These are phyloP conservation scores for Leccinum incarnatum DNA, from an alignment of 768 basidiomycete species.

Conservation along the genomic window DNA sequence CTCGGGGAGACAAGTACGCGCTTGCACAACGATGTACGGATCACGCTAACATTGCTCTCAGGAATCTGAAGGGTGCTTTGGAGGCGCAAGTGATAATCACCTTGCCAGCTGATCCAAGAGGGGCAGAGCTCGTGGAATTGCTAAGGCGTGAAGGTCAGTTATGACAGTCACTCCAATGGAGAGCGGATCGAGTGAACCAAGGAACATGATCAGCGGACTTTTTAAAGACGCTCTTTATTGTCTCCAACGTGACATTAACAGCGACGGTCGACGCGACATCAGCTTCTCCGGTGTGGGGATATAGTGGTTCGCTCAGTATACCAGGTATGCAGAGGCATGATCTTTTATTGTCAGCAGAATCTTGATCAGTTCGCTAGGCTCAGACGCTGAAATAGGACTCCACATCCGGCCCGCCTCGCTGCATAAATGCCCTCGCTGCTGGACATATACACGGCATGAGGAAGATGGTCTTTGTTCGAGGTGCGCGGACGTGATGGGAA, in stretches of 20 bases:
- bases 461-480: constrained; percentile 60
- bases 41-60: constrained; percentile 28
- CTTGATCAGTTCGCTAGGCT: constrained; percentile 4
- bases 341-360: neutral
- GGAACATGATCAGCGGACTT: constrained; percentile 46
- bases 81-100: constrained; percentile 74
- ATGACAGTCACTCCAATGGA: neutral
- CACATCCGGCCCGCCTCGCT: constrained; percentile 58
- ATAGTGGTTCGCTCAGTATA: constrained; percentile 41
- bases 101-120: constrained; percentile 38
- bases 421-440: constrained; percentile 88
- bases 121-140: constrained; percentile 34
- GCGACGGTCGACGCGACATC: constrained; percentile 44
- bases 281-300: constrained; percentile 47
- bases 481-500: constrained; percentile 41
- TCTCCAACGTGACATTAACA: constrained; percentile 62
- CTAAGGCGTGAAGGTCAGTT: constrained; percentile 43
- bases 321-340: constrained; percentile 40
- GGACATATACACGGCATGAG: constrained; percentile 64
- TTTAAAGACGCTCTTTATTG: constrained; percentile 75
- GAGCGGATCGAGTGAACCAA: neutral
- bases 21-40: neutral
- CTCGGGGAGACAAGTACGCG: constrained; percentile 69
- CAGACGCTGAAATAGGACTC: constrained; percentile 37
- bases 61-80: constrained; percentile 69